Percentiles rank a stretch among this genome's conserved stretches.
Evolutionary conservation across 2,329 filamentous ascomycete species (phyloP).

Genomic region (Thyridium curvatum): DNA sequence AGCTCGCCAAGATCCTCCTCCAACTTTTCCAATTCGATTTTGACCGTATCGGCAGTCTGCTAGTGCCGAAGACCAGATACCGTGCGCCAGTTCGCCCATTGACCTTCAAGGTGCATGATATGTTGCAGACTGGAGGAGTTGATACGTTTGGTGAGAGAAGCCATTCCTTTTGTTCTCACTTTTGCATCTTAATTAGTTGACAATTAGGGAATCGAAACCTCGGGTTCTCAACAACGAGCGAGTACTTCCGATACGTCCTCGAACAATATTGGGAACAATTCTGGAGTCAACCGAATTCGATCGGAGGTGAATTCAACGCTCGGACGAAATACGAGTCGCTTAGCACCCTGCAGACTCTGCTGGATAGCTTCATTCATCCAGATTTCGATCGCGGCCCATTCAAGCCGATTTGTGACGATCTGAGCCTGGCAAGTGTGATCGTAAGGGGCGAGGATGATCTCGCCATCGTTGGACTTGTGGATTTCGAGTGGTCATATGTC

Average conservation of each 20-base stretch:
- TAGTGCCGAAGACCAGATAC: constrained; percentile 9
- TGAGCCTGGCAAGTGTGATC: constrained; percentile 28
- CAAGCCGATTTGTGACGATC: constrained; percentile 29
- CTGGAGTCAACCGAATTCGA: constrained; percentile 23
- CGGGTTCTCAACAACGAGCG: constrained; percentile 18
- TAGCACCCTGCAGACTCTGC: constrained; percentile 17
- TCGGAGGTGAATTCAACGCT: constrained; percentile 15
- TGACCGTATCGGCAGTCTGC: constrained; percentile 19
- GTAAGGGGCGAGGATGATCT: constrained; percentile 23
- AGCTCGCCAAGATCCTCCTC: constrained; percentile 15
- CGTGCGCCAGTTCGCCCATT: constrained; percentile 16
- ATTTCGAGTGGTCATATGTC: constrained; percentile 28
- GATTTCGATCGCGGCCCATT: constrained; percentile 18
- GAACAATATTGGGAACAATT: constrained; percentile 26
- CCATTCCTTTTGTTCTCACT: background rate
- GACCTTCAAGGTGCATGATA: constrained; percentile 24
- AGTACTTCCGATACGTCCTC: constrained; percentile 24
- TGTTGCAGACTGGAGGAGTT: constrained; percentile 22
- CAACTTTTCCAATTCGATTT: constrained; percentile 22
- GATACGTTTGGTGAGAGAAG: constrained; percentile 8
- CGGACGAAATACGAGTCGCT: constrained; percentile 19
- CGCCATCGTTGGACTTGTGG: constrained; percentile 24
- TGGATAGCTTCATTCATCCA: constrained; percentile 14
- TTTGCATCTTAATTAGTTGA: background rate
- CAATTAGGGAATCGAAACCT: background rate